Evolutionary conservation across 1,139 yeast genomes (phyloP).

Genomic region (Lodderomyces parapsilosis): DNA sequence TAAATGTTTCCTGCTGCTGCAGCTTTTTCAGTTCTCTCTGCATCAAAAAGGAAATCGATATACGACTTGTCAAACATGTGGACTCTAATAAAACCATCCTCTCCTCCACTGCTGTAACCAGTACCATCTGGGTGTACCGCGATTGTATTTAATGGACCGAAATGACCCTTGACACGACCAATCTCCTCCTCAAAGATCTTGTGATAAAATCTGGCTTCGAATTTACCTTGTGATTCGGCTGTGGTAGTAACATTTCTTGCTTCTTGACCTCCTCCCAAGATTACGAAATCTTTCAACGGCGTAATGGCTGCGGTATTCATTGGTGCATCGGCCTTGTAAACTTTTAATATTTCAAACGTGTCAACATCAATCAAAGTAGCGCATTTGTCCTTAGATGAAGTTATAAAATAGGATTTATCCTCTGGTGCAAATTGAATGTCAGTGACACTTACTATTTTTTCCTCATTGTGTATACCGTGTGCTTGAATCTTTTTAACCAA

Average conservation of each 20-base stretch:
- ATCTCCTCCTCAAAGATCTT: conserved; percentile 93
- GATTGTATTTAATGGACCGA: conserved; percentile 94
- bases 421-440: conserved; percentile 84
- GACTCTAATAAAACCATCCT: conserved; percentile 95
- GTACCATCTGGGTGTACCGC: conserved; percentile 95
- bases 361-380: conserved; percentile 82
- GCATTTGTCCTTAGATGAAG: conserved; percentile 89
- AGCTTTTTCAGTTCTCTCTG: conserved; percentile 73
- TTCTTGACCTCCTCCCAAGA: conserved; percentile 99
- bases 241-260: conserved; percentile 98
- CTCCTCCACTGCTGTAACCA: conserved; percentile 95
- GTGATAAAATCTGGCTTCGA: conserved; percentile 95
- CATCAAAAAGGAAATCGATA: conserved; percentile 89
- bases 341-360: conserved; percentile 68
- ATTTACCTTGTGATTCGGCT: conserved; percentile 89
- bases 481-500: conserved; percentile 56
- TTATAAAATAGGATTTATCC: conserved; percentile 86
- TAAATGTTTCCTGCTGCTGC: conserved; percentile 32
- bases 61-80: conserved; percentile 91
- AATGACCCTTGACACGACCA: conserved; percentile 97
- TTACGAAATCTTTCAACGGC: conserved; percentile 85
- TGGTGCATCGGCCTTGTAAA: conserved; percentile 86
- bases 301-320: conserved; percentile 95
- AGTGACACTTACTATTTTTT: conserved; percentile 54
- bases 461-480: conserved; percentile 66